Conservation (phyloP, 225 moss, liverwort and hornwort species). For the Physcomitrellopsis africana region DNA sequence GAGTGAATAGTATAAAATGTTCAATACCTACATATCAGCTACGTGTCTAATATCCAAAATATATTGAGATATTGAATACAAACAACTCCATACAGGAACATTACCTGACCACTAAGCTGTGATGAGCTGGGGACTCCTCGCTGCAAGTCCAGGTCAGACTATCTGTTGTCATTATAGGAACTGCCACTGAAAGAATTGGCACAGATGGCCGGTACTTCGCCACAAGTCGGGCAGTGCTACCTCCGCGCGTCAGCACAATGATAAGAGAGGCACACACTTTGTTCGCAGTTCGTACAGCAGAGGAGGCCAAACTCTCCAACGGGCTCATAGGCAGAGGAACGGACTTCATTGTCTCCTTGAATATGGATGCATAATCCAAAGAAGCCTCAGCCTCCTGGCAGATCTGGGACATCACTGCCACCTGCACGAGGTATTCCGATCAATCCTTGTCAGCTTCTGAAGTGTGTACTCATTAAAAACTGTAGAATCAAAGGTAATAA, state of each 20-base stretch:
- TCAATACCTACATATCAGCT: no score
- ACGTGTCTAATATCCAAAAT: no score
- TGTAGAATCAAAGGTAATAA: background rate
- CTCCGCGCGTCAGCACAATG: slow-evolving; percentile 89
- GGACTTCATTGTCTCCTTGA: slow-evolving; percentile 87
- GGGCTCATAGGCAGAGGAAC: slow-evolving; percentile 95
- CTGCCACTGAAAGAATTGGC: slow-evolving; percentile 94
- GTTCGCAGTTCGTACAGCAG: slow-evolving; percentile 91
- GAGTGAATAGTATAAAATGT: no score
- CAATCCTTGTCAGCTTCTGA: background rate
- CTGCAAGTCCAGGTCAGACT: slow-evolving; percentile 90
- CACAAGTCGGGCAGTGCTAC: slow-evolving; percentile 89
- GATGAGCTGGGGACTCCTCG: slow-evolving; percentile 93
- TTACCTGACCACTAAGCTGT: slow-evolving; percentile 78
- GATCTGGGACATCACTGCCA: slow-evolving; percentile 81
- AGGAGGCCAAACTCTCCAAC: slow-evolving; percentile 93
- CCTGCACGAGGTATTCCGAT: slow-evolving; percentile 23
- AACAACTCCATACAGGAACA: background rate
- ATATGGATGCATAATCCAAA: slow-evolving; percentile 80
- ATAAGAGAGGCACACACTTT: slow-evolving; percentile 88
- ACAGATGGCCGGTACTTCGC: slow-evolving; percentile 91
- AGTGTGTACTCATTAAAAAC: no score
- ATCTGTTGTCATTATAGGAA: slow-evolving; percentile 90
- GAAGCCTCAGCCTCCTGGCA: slow-evolving; percentile 94
- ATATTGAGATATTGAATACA: no score